Evolutionary conservation across 2,329 filamentous ascomycete species (phyloP), one percentile per base, ranked within the genome.

Genomic region (Ophiocordyceps camponoti-saundersi): DNA sequence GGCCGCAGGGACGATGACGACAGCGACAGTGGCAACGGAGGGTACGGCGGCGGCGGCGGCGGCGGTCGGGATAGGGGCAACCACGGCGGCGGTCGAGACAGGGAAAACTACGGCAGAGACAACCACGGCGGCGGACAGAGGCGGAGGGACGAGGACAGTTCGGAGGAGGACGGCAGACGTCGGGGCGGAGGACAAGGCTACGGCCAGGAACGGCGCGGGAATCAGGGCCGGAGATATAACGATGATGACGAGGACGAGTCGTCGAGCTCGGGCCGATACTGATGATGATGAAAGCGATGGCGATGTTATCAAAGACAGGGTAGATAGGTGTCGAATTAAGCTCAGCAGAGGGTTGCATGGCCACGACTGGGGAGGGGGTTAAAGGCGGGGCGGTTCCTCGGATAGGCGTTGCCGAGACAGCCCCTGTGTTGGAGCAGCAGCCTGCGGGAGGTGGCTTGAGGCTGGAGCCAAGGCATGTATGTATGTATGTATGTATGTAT

Each of bases 31-130:
- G 48, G 48, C 15, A 41, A 55, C 40, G 46, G 48, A 40, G 2
- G 54, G 12, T 53, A 56, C 30, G 56, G 51, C 18, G 47, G 55
- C 18, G 53, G 55, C 29, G 48, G 46, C n/a, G 29, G 47, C 20
- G 39, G 46, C 40, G 51, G 51, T 22, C 51, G 32, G 16, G 26
- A 26, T 13, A 21, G 45, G 18, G 11, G 44, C 34, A 51, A 50
- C 22, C 49, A 34, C 11, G 36, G 36, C 23, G 26, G 15, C 26
- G 18, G 29, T n/a, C 3, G 26, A 13, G 22, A 32, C 16, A 34
- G 48, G 20, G 50, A 56, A 26, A 52, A 55, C 20, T 42, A 49
- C 18, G 47, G 49, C 18, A 51, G 51, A 26, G 51, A 49, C 16
- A 45, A 54, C 20, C 52, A 54, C 18, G 41, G 34, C 44, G 51